Evolutionary conservation across 371 early-diverging fungal genomes (phyloP).

Genomic region (Umbelopsis sp.): DNA sequence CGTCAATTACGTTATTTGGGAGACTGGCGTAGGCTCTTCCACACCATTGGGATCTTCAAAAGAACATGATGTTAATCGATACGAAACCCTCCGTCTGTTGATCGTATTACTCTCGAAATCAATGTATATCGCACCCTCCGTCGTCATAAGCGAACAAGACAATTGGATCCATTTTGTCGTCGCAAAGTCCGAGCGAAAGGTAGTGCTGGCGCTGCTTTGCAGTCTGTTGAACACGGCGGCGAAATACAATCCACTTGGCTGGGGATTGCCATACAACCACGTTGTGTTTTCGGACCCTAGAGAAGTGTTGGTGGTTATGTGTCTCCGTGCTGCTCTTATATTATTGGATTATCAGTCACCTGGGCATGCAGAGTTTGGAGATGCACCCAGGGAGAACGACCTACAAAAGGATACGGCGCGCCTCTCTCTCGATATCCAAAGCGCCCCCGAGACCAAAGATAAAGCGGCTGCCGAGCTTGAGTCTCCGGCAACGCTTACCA

Average conservation of each 20-base stretch:
- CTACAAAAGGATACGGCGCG: not conserved
- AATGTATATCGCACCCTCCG: conserved; percentile 76
- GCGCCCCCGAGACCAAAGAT: not conserved
- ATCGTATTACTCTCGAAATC: conserved; percentile 75
- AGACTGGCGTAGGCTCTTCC: conserved; percentile 73
- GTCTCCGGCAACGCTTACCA: conserved; percentile 25
- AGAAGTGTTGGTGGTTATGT: conserved; percentile 73
- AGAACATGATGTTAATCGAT: conserved; percentile 69
- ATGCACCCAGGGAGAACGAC: conserved; percentile 19
- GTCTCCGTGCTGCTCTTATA: conserved; percentile 69
- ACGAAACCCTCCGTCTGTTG: conserved; percentile 78
- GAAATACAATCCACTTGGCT: conserved; percentile 82
- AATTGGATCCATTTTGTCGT: conserved; percentile 60
- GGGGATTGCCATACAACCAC: conserved; percentile 88
- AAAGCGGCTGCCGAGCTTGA: not conserved
- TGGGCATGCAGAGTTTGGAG: conserved; percentile 26
- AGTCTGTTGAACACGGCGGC: conserved; percentile 81
- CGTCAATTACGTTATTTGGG: conserved; percentile 84
- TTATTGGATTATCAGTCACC: conserved; percentile 73
- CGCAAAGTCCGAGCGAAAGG: conserved; percentile 72
- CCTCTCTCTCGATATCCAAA: not conserved
- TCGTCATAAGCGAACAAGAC: conserved; percentile 61
- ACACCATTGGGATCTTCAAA: conserved; percentile 69
- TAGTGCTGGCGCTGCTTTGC: conserved; percentile 77
- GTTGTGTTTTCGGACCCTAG: conserved; percentile 70